Evolutionary conservation across 2,329 filamentous ascomycete genomes (phyloP).

Genomic region (Aspergillus ibericus): DNA sequence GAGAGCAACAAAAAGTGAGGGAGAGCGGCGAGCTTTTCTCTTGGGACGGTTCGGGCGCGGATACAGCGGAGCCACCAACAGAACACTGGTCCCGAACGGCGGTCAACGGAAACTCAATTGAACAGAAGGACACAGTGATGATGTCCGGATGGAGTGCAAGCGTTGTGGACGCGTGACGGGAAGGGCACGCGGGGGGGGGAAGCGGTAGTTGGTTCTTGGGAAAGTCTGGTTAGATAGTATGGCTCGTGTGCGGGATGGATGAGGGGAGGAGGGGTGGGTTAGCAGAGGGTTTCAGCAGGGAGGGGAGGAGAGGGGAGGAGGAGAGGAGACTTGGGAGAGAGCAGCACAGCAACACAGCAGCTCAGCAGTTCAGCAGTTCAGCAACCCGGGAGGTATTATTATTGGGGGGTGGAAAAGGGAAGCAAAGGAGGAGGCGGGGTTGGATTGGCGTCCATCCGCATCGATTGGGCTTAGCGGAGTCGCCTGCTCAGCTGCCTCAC

Average conservation of each 20-base stretch:
- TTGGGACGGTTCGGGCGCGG: conserved; percentile 15
- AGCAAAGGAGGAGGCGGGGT: conserved; percentile 8
- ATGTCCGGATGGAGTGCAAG: not conserved
- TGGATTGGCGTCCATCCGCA: conserved; percentile 1
- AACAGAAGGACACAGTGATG: not conserved
- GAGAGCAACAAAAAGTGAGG: not conserved
- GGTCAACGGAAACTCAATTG: conserved; percentile 15
- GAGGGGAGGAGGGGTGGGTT: not conserved
- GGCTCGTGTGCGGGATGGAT: not conserved
- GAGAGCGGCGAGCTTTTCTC: conserved; percentile 6
- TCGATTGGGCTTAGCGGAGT: not conserved
- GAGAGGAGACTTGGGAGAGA: not conserved
- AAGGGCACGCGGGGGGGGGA: not conserved
- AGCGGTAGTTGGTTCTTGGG: not conserved
- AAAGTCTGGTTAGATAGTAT: not conserved
- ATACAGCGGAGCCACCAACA: conserved; percentile 14
- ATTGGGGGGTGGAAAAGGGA: conserved; percentile 3
- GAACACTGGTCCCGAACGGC: conserved; percentile 5
- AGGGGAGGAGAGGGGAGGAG: not conserved
- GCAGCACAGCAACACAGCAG: not conserved
- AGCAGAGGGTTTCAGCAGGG: not conserved
- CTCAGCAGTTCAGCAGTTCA: not conserved
- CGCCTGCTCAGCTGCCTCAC: too few species aligned
- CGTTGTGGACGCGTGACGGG: not conserved
- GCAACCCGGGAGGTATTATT: not conserved